A percentile compares a stretch with the other conserved stretches of the same genome.
These are phyloP conservation scores for Dunaliella primolecta DNA, from an alignment of 139 green algal species.

Conservation along the genomic window DNA sequence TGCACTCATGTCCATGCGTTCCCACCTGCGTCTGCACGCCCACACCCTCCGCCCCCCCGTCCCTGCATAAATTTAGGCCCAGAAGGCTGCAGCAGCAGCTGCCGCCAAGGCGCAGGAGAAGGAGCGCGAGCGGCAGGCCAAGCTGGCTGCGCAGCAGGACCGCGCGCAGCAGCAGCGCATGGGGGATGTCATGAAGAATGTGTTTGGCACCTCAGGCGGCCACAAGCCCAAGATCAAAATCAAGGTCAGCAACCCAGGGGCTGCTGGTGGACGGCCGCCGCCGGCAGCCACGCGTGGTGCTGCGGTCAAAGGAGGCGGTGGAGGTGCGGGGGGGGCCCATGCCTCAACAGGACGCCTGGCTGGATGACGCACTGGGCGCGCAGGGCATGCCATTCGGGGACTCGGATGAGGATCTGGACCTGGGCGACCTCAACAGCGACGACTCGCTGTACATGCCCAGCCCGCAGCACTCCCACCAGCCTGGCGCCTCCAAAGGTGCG, in stretches of 20 bases:
- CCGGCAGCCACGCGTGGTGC: background rate
- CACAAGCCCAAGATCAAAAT: slow-evolving; percentile 2
- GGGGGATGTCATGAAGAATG: slow-evolving; percentile 10
- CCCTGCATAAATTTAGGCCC: background rate
- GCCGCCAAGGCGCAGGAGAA: background rate
- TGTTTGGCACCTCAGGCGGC: background rate
- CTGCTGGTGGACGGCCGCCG: background rate
- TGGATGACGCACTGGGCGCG: background rate
- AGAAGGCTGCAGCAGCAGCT: background rate
- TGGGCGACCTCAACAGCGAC: background rate
- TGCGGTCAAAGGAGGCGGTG: background rate
- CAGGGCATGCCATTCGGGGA: background rate
- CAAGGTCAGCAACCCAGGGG: slow-evolving; percentile 8
- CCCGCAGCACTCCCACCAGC: background rate
- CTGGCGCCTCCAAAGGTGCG: background rate
- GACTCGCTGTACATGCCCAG: background rate
- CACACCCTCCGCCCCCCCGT: background rate
- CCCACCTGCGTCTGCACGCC: background rate
- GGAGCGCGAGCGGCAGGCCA: background rate
- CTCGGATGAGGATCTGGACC: background rate
- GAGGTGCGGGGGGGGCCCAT: background rate
- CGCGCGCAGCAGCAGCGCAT: background rate
- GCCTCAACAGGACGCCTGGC: background rate
- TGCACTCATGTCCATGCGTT: background rate
- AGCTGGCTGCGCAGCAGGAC: background rate